Evolutionary conservation across 805 yeast species (phyloP), one percentile per base, ranked within the genome.

Genomic region (Ogataea siamensis): DNA sequence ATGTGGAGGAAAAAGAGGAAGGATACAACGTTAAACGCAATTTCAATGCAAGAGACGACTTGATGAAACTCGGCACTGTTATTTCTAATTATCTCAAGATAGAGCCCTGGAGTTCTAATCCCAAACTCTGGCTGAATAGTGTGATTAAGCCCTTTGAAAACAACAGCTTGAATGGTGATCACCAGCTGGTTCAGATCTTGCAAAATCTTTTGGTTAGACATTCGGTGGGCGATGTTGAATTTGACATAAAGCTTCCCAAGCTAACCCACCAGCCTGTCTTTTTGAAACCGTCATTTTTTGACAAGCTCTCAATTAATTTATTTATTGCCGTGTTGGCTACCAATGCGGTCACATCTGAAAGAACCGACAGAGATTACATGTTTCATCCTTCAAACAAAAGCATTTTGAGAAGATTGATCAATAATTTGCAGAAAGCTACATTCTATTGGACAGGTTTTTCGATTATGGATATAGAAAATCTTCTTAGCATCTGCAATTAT

Each of bases 361-460:
- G 87, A 33, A 69, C 66, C 4, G 89, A 75, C 46, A 66, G 70
- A 16, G 88, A 82, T 55, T 82, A 78, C 56, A 79, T 82, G 86
- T 82, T 82, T 52, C 81, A 81, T 63, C 73, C 78, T 0, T 57
- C 71, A 0, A 80, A 80, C 49, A 63, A 76, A 28, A 56, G 55
- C 13, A 80, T 78, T 44, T 56, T 82, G 25, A 62, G 80, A 42
- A 57, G 80, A 33, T 64, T 82, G 46, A 71, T 82, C 9, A 70
- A 74, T 4, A 82, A 82, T 51, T 53, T 82, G 19, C 85, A 77
- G 55, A 66, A 81, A 41, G 78, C 83, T 1, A 78, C 88, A 0
- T 80, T 82, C 54, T 78, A 78, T 50, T 82, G 89, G 89, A 78
- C 86, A 1, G 88, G 87, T 0, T 82, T 82, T 52, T 67, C 80